phyloP scores from a whole-genome alignment of 305 asterid species.

The Fraxinus floribunda region DNA sequence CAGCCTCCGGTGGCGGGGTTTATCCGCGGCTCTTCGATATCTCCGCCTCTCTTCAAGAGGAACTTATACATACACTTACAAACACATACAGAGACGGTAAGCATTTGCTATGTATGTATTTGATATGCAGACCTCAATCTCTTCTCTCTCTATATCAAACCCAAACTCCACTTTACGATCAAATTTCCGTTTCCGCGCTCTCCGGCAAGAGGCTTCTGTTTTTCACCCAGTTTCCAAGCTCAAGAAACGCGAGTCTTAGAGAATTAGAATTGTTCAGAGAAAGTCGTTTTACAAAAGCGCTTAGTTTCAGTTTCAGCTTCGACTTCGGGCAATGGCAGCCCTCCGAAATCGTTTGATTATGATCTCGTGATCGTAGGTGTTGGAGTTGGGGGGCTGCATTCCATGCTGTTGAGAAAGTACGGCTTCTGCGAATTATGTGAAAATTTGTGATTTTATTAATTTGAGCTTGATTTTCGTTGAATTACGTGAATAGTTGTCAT shows the following conservation, averaged over 20 bases:
- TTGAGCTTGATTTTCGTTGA: no score
- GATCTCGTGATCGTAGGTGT: slow-evolving; percentile 73
- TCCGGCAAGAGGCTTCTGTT: slow-evolving; percentile 23
- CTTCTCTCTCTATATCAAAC: slow-evolving; percentile 14
- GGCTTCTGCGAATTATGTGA: neutral
- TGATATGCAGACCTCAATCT: slow-evolving; percentile 31
- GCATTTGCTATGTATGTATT: neutral
- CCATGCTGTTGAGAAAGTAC: slow-evolving; percentile 51
- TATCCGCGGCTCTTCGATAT: slow-evolving; percentile 19
- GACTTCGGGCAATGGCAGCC: slow-evolving; percentile 36
- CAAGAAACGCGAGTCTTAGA: slow-evolving; percentile 3
- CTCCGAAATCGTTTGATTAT: slow-evolving; percentile 49
- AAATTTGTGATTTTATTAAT: neutral
- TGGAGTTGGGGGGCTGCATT: slow-evolving; percentile 83
- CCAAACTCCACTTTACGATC: slow-evolving; percentile 20
- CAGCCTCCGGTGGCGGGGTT: slow-evolving; percentile 19
- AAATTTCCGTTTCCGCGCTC: slow-evolving; percentile 17
- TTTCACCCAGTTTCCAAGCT: slow-evolving; percentile 7
- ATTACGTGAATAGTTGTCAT: neutral
- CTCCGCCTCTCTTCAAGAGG: neutral
- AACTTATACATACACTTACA: neutral
- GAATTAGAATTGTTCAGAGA: slow-evolving; percentile 15
- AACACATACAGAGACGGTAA: neutral
- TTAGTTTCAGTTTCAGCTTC: slow-evolving; percentile 16
- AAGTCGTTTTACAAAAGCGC: slow-evolving; percentile 21